phyloP scores from a whole-genome alignment of 108 stramenopile species.

The Pseudonitzschia pungens region DNA sequence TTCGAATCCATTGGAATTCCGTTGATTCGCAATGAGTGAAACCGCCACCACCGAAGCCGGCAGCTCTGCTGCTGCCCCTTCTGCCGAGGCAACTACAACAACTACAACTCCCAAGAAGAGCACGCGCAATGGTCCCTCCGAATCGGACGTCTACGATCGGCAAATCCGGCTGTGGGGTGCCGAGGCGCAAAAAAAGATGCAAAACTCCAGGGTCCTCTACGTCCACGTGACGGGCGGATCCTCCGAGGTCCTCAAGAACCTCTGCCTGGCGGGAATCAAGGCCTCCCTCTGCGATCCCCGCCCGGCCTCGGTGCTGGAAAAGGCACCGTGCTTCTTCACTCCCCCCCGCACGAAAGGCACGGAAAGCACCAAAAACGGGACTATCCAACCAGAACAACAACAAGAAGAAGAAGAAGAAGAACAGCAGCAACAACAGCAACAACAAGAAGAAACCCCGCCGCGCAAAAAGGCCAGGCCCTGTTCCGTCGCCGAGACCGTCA shows the following conservation, averaged over 20 bases:
- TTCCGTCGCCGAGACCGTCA: slow-evolving; percentile 66
- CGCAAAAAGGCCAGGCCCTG: slow-evolving; percentile 47
- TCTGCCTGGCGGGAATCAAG: slow-evolving; percentile 87
- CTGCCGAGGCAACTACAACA: not conserved
- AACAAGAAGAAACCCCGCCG: not conserved
- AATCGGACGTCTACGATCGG: slow-evolving; percentile 88
- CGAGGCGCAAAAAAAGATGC: slow-evolving; percentile 93
- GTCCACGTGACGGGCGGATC: slow-evolving; percentile 82
- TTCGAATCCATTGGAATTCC: no score
- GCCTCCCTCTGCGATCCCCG: slow-evolving; percentile 83
- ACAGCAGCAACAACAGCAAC: not conserved
- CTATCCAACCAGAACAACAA: not conserved
- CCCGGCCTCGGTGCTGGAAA: slow-evolving; percentile 20
- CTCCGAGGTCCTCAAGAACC: slow-evolving; percentile 90
- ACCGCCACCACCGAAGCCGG: no score
- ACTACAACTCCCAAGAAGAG: no score
- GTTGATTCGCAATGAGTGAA: no score
- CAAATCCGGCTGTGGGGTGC: slow-evolving; percentile 97
- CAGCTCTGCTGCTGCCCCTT: no score
- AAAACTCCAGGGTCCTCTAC: slow-evolving; percentile 85
- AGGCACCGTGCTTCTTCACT: slow-evolving; percentile 25
- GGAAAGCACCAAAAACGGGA: no score
- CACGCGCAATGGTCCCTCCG: no score
- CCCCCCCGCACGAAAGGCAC: not conserved
- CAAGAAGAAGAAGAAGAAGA: not conserved